Base-by-base conservation (phyloP, 441 rosid genomes). In the Adansonia rubrostipa region DNA sequence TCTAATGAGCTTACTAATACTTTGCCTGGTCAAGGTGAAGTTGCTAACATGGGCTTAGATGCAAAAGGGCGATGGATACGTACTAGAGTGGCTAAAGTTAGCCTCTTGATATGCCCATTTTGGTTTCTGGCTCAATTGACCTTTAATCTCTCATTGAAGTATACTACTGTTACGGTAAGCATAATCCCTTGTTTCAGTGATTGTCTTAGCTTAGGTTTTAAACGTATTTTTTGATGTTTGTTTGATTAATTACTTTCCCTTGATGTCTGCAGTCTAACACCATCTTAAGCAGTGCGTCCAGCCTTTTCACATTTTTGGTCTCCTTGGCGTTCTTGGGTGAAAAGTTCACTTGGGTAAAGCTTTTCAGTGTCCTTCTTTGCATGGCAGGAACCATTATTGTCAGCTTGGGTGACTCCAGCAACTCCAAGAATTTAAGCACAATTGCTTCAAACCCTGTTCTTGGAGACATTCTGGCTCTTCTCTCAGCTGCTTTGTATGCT, bases 121-220 rank as follows among this genome's bases (percentile, higher is more conserved):
- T 96, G 99, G 99, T 96, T 96, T 83, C 77, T 93, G 57, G 99
- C 99, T 0, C 98, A 93, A 85, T 89, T 96, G 77, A 85, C 93
- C 70, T 96, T 96, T 79, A 93, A 96, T 82, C 88, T 96, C 66
- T 96, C 98, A 14, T 82, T 96, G 80, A 93, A 96, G 88, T 92
- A 93, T 81, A 96, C 99, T 19, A 89, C 97, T 0, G 97, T 93
- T 24, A 96, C 98, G 56, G 98, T 96, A 84, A 87, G 92, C 71
- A 66, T 78, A 74, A 36, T 33, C 9, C 5, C 4, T 10, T n/a
- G 47, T 45, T 20, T 56, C 62, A 50, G 9, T 56, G 54, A 15
- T 61, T 75, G 69, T 53, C 19, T 54, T 42, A 10, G 73, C 74
- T 75, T 74, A 58, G 65, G 22, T 66, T 45, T 63, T 72, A 53